Evolutionary conservation across 495 filamentous ascomycete genomes (phyloP).

Genomic region (Hypoxylon lienhwacheense): DNA sequence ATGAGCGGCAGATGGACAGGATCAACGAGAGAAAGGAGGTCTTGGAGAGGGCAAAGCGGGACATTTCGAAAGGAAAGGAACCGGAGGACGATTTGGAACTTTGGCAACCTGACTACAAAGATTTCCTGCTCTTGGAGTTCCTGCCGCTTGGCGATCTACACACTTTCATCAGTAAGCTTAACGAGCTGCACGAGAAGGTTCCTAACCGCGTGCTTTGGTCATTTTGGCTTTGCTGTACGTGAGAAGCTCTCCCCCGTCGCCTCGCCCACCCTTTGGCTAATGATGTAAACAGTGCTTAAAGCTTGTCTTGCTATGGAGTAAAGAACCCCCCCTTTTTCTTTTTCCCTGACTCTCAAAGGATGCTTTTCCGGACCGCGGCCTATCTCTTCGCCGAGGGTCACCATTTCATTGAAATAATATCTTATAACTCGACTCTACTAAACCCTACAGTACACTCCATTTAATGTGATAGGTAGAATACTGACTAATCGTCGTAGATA

Average conservation of each 20-base stretch:
- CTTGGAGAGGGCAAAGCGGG: too few species aligned
- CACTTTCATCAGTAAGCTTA: slow-evolving; percentile 4
- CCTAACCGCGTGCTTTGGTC: slow-evolving; percentile 32
- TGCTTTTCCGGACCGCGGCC: neutral
- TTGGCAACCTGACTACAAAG: neutral
- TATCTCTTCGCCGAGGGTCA: too few species aligned
- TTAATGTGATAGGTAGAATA: neutral
- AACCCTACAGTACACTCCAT: neutral
- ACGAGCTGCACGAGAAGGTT: neutral
- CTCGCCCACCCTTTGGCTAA: slow-evolving; percentile 4
- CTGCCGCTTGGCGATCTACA: slow-evolving; percentile 15
- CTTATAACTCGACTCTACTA: neutral
- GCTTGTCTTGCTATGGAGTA: slow-evolving; percentile 27
- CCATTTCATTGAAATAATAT: neutral
- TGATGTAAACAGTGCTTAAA: slow-evolving; percentile 16
- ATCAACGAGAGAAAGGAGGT: neutral
- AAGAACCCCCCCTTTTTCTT: neutral
- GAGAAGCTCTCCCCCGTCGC: neutral
- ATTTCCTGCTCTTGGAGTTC: slow-evolving; percentile 19
- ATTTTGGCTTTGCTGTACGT: slow-evolving; percentile 30
- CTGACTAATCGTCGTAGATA: slow-evolving; percentile 11
- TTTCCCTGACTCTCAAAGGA: too few species aligned
- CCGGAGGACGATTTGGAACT: neutral
- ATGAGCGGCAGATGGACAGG: neutral
- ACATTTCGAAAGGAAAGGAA: neutral